Conservation (phyloP, 192 early-diverging fungal genomes). For the Umbelopsis sp. region DNA sequence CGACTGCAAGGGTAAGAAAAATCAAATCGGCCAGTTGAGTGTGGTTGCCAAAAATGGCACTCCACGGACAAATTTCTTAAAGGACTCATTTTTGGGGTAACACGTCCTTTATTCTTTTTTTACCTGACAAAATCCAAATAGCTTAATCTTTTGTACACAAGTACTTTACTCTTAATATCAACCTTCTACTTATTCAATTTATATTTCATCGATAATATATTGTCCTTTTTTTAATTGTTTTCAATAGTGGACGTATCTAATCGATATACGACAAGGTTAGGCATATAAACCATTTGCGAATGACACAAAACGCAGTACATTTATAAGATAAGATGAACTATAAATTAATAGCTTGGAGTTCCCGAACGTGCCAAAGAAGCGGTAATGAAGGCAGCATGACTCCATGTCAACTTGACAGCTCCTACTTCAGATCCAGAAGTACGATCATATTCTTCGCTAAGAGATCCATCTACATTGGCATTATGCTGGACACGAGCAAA, state of each 20-base stretch:
- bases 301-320: no score
- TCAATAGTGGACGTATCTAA: no score
- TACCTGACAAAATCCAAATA: no score
- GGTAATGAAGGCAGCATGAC: slow-evolving; percentile 60
- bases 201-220: no score
- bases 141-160: no score
- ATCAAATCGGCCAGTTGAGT: background rate
- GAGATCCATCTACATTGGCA: slow-evolving; percentile 46
- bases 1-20: background rate
- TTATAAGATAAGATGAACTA: no score
- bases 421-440: slow-evolving; percentile 58
- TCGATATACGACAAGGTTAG: no score
- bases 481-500: slow-evolving; percentile 58
- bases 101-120: no score
- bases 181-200: no score
- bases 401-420: slow-evolving; percentile 74
- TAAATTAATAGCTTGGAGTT: slow-evolving; percentile 3
- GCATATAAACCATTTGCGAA: no score
- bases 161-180: no score
- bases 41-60: background rate
- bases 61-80: background rate
- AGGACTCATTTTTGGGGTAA: background rate
- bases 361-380: slow-evolving; percentile 32
- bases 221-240: no score
- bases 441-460: slow-evolving; percentile 68